Base-by-base conservation (phyloP, 768 basidiomycete species). In the Mycena vulgaris region DNA sequence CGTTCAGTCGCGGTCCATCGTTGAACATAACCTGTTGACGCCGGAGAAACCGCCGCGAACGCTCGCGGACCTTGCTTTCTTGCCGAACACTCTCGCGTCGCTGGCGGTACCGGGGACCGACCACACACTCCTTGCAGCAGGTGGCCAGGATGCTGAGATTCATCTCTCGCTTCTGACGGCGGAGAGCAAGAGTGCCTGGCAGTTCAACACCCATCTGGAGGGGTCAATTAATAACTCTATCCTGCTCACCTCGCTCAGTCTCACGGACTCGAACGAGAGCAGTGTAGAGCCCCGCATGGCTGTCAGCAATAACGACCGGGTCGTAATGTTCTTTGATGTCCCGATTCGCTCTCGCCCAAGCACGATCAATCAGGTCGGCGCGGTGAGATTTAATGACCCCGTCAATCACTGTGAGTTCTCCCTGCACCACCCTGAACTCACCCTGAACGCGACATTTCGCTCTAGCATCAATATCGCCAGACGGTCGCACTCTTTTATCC, bases 141-240 rank as follows among this genome's bases (percentile, higher is more conserved):
- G 92, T 71, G 92, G 92, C 6, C 92, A 92, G 75, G 89, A 92
- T 6, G 88, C 91, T 2, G 91, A 94, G 75, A 84, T 94, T 4
- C 89, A 93, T 71, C 81, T 94, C 14, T 92, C 91, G 73, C 80
- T 87, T 71, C 87, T 73, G 16, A 45, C 13, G 1, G 30, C 60
- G 10, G 68, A 66, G 2, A 66, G 27, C 60, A 37, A 40, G 31
- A 57, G 56, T 2, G 68, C 84, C 4, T 93, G 92, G 92, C 85
- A 89, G 57, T 87, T 84, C 74, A 87, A 88, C 47, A 83, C 81
- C 66, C 80, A 78, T n/a, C 81, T 93, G 21, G 75, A 80, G 0
- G 91, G 90, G 8, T 92, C 92, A 10, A 95, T 95, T 78, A 95
- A 95, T 80, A 96, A 96, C 78, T 93, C 93, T 8, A 89, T 95